phyloP scores from a whole-genome alignment of 2,329 filamentous ascomycete genomes.

The Microcyclosporella mali region DNA sequence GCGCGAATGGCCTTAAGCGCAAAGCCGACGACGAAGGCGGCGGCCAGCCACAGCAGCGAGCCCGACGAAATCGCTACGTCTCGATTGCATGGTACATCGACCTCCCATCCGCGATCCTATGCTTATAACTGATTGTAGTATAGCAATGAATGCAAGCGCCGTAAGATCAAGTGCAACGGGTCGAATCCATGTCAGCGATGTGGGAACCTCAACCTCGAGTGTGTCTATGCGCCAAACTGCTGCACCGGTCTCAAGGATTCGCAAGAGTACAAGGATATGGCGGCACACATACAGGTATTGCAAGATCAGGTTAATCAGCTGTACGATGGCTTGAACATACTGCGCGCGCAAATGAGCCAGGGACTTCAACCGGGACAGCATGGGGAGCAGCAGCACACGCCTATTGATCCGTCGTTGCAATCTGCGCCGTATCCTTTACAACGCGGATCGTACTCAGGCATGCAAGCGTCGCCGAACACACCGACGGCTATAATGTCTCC shows the following conservation, averaged over 20 bases:
- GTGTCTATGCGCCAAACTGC: constrained; percentile 61
- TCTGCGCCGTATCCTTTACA: constrained; percentile 13
- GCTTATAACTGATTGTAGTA: too few relatives aligned
- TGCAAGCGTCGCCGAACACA: constrained; percentile 19
- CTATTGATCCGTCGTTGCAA: constrained; percentile 34
- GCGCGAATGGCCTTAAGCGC: constrained; percentile 32
- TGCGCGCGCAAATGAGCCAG: constrained; percentile 48
- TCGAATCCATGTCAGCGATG: constrained; percentile 60
- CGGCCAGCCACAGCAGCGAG: constrained; percentile 41
- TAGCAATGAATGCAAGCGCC: constrained; percentile 59
- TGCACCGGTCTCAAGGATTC: constrained; percentile 85
- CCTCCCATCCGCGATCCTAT: too few relatives aligned
- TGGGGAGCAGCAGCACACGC: constrained; percentile 16
- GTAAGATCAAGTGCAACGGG: constrained; percentile 65
- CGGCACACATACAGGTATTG: constrained; percentile 63
- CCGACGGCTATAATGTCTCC: constrained; percentile 27
- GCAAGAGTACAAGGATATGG: constrained; percentile 82
- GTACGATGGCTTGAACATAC: constrained; percentile 62
- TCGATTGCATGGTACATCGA: constrained; percentile 56
- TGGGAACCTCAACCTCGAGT: constrained; percentile 58
- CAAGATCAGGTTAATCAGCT: constrained; percentile 81
- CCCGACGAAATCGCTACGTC: constrained; percentile 62
- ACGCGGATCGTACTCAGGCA: constrained; percentile 12
- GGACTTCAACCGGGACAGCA: constrained; percentile 5
- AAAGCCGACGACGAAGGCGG: constrained; percentile 39